phyloP scores from a whole-genome alignment of 176 grass and related monocot genomes.

The Dactylis glomerata region DNA sequence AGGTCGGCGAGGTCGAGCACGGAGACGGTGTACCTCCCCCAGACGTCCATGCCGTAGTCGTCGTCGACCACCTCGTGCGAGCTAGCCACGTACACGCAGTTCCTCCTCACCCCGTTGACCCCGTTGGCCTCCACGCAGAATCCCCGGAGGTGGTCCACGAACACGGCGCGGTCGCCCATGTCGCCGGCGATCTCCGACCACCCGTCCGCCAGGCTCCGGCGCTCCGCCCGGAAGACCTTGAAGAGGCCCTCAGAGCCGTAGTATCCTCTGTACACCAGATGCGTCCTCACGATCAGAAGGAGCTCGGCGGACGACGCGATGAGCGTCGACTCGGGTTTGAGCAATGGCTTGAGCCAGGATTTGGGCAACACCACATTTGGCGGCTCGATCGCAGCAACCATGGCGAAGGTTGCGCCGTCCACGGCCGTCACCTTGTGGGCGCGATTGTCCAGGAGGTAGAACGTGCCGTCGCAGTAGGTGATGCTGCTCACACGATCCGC shows the following conservation, averaged over 20 bases:
- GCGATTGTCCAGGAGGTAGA: background rate
- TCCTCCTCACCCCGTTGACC: background rate
- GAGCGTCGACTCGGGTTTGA: background rate
- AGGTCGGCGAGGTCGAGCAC: background rate
- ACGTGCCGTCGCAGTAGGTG: slow-evolving; percentile 17
- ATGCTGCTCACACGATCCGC: background rate
- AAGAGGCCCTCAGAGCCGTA: background rate
- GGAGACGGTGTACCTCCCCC: background rate
- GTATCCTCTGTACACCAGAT: background rate
- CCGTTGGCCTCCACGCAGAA: slow-evolving; percentile 19
- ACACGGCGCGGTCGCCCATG: background rate
- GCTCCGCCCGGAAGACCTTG: slow-evolving; percentile 5
- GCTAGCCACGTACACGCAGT: background rate
- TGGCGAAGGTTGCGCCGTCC: background rate
- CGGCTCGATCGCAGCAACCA: background rate
- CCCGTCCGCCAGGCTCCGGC: background rate
- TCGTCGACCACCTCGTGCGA: background rate
- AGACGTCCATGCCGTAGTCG: background rate
- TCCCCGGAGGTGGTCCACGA: slow-evolving; percentile 19
- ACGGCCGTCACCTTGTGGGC: background rate
- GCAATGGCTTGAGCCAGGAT: background rate
- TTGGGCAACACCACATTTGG: background rate
- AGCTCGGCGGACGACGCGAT: background rate
- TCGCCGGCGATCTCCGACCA: background rate
- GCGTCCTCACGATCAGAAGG: background rate